Percentiles rank a stretch among this genome's conserved stretches.
These are phyloP conservation scores for Thraustotheca clavata DNA, from an alignment of 352 stramenopile genomes.

Conservation along the genomic window DNA sequence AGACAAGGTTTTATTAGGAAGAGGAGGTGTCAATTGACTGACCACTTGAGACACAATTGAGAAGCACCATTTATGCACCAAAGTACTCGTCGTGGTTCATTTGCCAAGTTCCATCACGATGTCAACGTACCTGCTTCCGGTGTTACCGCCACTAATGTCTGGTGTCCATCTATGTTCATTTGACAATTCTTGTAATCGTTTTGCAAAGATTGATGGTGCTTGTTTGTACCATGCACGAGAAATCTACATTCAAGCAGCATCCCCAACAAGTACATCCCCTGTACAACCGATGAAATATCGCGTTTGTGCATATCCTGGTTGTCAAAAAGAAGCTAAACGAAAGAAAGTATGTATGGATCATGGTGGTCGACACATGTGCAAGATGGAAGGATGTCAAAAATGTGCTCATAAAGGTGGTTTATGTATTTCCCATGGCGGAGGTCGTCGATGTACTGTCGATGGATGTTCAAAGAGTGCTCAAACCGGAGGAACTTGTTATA, in stretches of 20 bases:
- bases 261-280: too few species aligned
- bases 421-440: slow-evolving; percentile 64
- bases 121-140: not conserved
- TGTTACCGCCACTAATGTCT: not conserved
- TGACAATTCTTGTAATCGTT: not conserved
- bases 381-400: slow-evolving; percentile 52
- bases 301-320: slow-evolving; percentile 27
- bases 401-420: slow-evolving; percentile 67
- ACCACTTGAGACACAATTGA: too few species aligned
- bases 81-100: too few species aligned
- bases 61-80: too few species aligned
- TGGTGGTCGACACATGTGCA: slow-evolving; percentile 63
- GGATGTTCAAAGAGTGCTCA: slow-evolving; percentile 62
- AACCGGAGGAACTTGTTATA: slow-evolving; percentile 69
- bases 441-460: slow-evolving; percentile 52
- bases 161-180: not conserved
- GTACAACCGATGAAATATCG: not conserved
- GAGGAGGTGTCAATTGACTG: too few species aligned
- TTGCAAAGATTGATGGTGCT: not conserved
- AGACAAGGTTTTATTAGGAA: too few species aligned
- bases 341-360: slow-evolving; percentile 71
- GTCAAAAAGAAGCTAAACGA: slow-evolving; percentile 49
- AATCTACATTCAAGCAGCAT: not conserved
- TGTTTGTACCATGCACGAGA: not conserved
- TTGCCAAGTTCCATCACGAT: not conserved